A percentile compares a stretch with the other conserved stretches of the same genome.
These are phyloP conservation scores for Taxillus chinensis DNA, from an alignment of 164 flowering plant genomes.

Conservation along the genomic window DNA sequence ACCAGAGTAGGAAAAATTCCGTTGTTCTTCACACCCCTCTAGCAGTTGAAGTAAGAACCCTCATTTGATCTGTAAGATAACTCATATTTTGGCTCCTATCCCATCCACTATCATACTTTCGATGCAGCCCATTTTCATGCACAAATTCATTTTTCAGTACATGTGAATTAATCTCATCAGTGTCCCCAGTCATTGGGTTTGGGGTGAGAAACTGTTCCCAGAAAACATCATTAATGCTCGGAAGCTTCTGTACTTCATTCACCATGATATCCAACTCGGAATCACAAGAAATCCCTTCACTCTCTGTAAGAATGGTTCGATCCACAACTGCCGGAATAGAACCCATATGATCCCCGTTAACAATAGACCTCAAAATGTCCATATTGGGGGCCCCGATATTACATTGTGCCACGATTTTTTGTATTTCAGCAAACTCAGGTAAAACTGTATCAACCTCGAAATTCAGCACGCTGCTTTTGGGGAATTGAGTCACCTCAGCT, in stretches of 20 bases:
- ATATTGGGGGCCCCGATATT: constrained; percentile 13
- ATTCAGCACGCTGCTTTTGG: constrained; percentile 9
- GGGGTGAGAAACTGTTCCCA: constrained; percentile 69
- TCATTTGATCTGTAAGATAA: constrained; percentile 55
- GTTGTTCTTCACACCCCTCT: constrained; percentile 10
- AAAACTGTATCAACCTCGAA: constrained; percentile 11
- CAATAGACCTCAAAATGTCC: constrained; percentile 13
- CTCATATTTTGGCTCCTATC: constrained; percentile 30
- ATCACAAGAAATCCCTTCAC: constrained; percentile 17
- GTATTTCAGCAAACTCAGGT: constrained; percentile 14
- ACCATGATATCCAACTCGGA: constrained; percentile 18
- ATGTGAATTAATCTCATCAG: constrained; percentile 30
- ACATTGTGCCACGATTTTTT: constrained; percentile 16
- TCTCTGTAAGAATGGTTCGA: constrained; percentile 16
- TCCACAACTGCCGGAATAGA: constrained; percentile 19
- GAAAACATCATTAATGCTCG: constrained; percentile 47
- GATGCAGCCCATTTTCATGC: constrained; percentile 18
- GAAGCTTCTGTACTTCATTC: constrained; percentile 37
- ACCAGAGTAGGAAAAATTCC: constrained; percentile 8
- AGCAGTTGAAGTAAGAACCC: constrained; percentile 31
- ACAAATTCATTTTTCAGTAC: constrained; percentile 14
- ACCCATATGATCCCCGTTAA: constrained; percentile 13
- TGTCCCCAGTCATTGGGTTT: constrained; percentile 31
- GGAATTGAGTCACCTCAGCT: constrained; percentile 10
- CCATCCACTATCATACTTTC: constrained; percentile 21